phyloP scores from a whole-genome alignment of 345 rosid species.

The Dipteronia sinensis region DNA sequence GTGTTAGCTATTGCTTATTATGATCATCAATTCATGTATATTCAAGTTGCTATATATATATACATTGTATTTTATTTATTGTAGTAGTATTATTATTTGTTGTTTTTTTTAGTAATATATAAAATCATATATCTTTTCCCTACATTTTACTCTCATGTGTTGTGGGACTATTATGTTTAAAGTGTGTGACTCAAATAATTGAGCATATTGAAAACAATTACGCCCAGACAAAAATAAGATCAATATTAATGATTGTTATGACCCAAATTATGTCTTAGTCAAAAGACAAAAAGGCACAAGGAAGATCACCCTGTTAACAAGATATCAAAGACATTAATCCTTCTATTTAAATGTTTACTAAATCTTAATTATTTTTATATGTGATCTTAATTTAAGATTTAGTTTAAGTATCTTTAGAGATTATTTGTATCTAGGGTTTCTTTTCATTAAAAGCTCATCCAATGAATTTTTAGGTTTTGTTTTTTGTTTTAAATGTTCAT shows the following conservation, averaged over 20 bases:
- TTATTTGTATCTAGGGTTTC: background rate
- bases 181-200: slow-evolving; percentile 11
- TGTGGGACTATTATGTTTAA: background rate
- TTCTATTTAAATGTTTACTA: background rate
- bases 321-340: background rate
- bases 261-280: slow-evolving; percentile 5
- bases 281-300: background rate
- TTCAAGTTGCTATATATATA: background rate
- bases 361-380: background rate
- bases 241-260: slow-evolving; percentile 9
- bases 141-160: background rate
- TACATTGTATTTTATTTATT: background rate
- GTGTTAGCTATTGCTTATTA: background rate
- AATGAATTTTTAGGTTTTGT: background rate
- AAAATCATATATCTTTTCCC: background rate
- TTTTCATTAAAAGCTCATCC: background rate
- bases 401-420: no score
- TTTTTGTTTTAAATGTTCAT: background rate
- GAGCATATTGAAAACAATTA: background rate
- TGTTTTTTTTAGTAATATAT: background rate
- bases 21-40: background rate
- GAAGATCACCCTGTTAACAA: background rate
- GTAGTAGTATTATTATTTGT: background rate
- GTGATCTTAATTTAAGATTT: no score
- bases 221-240: background rate